Base-by-base conservation (phyloP, 2,329 filamentous ascomycete species). In the Cladophialophora bantiana region DNA sequence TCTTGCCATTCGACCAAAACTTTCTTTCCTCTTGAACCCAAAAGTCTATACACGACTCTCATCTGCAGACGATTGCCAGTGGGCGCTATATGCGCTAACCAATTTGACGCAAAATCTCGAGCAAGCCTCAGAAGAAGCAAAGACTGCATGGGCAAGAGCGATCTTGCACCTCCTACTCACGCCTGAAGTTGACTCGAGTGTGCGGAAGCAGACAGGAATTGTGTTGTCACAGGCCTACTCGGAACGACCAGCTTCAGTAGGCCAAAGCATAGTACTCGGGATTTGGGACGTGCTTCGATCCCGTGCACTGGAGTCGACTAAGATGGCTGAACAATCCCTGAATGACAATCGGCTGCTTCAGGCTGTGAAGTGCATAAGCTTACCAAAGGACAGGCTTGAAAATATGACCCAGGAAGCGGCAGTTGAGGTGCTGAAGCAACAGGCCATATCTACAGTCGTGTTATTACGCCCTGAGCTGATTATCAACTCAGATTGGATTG, bases 401-500 rank as follows among this genome's bases (percentile, higher is more conserved):
- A 71, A 62, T 35, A 68, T 72, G 15, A 69, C 73, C 4, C 74
- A 77, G 36, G 76, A 77, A 18, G 75, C 85, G n/a, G 78, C 84
- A 42, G 76, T 81, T 62, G 78, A 84, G 26, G 73, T 82, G 13
- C 76, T 94, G 7, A 87, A 91, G 72, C 78, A 81, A 31, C 93
- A 97, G 76, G 88, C 96, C 73, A 87, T 93, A 70, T 86, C 87
- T 5, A 80, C 97, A 3, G 81, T 97, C 18, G 88, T 97, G 18
- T 83, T 99, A 32, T 90, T 91, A 64, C 90, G 92, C 31, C 84
- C 88, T 20, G 89, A 94, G 67, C 81, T 99, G 40, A 86, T 98
- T 66, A 90, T 93, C 0, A 86, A 87, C 66, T 84, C 89, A 20
- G 91, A 87, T 68, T 99, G 96, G 96, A 98, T 99, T 74, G 90